Evolutionary conservation across 768 basidiomycete genomes (phyloP), one percentile per base, ranked within the genome.

Genomic region (Porphyrellus cyaneotinctus): DNA sequence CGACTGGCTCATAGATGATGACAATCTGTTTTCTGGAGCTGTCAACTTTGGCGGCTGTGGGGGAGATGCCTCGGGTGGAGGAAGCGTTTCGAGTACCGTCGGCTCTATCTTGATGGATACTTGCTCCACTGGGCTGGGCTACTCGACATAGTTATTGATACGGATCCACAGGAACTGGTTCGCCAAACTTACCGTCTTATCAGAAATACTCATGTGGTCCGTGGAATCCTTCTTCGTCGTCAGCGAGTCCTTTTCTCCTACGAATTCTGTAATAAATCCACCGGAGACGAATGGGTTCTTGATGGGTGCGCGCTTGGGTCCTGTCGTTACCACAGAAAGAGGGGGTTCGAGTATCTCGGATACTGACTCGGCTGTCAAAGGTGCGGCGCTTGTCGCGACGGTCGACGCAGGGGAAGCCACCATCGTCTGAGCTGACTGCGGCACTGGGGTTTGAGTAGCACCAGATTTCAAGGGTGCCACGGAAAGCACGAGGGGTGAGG

Each of bases 261-360:
- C 69, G 32, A 79, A 78, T 45, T 76, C 76, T 14, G 74, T 75
- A 51, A 78, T 64, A 42, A 78, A 75, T 18, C 79, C 78, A n/a
- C 72, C 75, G 11, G 78, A 78, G 12, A 80, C 73, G 50, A 81
- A 79, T n/a, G 77, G 72, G 60, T 76, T 79, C 39, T 63, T 61
- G 35, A 70, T 42, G 4, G 56, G 36, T 9, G 58, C 50, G 36
- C 64, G 68, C 52, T 59, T 59, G 24, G 52, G 38, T 38, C 32
- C 44, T 4, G 33, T 18, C 15, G 56, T 46, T 36, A 46, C 22
- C 31, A 51, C 41, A 14, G 52, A 26, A 22, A 49, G 24, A 17
- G 54, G 46, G 9, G 47, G 26, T 28, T 51, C 54, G 17, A 41
- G 38, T 24, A 56, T 67, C 41, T 61, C 59, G 8, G 43, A 10